Evolutionary conservation across 2,329 filamentous ascomycete genomes (phyloP), one percentile per base, ranked within the genome.

Genomic region (Calonectria fujianensis): DNA sequence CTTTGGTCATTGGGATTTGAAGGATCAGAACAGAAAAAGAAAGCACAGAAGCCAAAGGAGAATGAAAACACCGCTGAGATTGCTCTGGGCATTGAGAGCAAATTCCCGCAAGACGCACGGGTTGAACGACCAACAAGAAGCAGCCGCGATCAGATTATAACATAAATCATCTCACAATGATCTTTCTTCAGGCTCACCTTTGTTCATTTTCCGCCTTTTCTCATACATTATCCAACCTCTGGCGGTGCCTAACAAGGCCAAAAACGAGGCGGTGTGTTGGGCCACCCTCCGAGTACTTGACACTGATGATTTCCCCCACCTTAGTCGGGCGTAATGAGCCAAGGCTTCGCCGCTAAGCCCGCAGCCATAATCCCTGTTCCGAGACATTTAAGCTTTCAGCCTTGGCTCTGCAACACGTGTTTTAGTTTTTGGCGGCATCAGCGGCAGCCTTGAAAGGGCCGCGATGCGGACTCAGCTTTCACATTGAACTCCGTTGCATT

Each of bases 351-450:
- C 57, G 57, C 57, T 41, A 63, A 45, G 37, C n/a, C 35, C 57
- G 57, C 57, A 63, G 57, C 57, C 57, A 63, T 63, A 27, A 63
- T 18, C 57, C 57, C 35, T 63, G 57, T 14, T 41, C 57, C 24
- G 7, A 41, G 39, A 63, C 57, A 63, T 41, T 63, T 63, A 63
- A 41, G 37, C 57, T 63, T 63, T 27, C 57, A 41, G 64, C 50
- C 48, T 67, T 41, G 20, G n/a, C 32, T 24, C 45, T 67, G n/a
- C 64, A 39, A 52, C 57, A 63, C 57, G 57, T 63, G 57, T 63
- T 63, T 63, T 27, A 24, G 13, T 63, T 63, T 63, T 63, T n/a
- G 57, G 57, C 57, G 57, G 57, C 27, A 63, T 41, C 57, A 63
- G 57, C 57, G 57, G 57, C 35, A 63, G 35, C 24, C 14, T 29